A percentile compares a stretch with the other conserved stretches of the same genome.
phyloP scores from a whole-genome alignment of 2,329 filamentous ascomycete genomes.

The Botryotinia globosa region DNA sequence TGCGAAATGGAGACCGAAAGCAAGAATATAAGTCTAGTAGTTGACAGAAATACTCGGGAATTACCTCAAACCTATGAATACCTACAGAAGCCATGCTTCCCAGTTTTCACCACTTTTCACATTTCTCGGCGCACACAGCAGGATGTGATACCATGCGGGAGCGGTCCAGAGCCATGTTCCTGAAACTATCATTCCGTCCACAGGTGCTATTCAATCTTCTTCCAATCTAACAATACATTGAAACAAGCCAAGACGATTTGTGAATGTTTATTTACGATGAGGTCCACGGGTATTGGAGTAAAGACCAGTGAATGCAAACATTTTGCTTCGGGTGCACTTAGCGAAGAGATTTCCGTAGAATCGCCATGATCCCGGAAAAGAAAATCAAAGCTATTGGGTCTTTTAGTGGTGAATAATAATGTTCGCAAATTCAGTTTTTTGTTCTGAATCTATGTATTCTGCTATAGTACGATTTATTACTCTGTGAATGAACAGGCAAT shows the following conservation, averaged over 20 bases:
- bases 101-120: not conserved
- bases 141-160: not conserved
- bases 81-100: not conserved
- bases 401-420: rapidly evolving
- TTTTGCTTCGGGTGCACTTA: not conserved
- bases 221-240: too few species aligned
- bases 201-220: not conserved
- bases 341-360: rapidly evolving
- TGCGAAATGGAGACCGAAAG: conserved; percentile 40
- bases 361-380: not conserved
- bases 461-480: too few species aligned
- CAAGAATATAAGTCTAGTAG: conserved; percentile 32
- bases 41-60: not conserved
- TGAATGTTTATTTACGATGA: not conserved
- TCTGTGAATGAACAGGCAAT: not conserved
- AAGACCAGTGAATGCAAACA: not conserved
- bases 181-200: not conserved
- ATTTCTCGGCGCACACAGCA: not conserved
- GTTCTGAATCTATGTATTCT: not conserved
- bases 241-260: not conserved
- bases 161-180: not conserved
- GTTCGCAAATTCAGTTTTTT: rapidly evolving
- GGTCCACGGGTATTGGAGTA: not conserved
- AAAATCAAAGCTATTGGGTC: not conserved
- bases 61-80: not conserved